These are phyloP conservation scores for Falciphora oryzae DNA, from an alignment of 2,329 filamentous ascomycete genomes.

Conservation along the genomic window DNA sequence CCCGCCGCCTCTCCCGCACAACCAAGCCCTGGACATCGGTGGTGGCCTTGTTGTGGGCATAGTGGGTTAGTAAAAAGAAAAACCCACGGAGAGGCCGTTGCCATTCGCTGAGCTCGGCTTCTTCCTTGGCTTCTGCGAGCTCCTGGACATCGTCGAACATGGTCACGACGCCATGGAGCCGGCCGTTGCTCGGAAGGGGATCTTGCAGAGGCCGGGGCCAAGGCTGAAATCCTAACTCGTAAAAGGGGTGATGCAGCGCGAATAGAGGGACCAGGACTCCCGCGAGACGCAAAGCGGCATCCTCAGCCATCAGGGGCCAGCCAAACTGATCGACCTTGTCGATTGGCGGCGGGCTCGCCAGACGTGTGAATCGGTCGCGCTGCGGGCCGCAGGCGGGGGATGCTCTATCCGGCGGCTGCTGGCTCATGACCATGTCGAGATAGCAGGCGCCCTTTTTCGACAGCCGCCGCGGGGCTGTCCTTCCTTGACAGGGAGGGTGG, in stretches of 20 bases:
- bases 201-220: not conserved
- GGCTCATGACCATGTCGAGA: conserved; percentile 5
- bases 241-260: not conserved
- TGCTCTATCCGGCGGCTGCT: not conserved
- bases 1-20: not conserved
- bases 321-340: not conserved
- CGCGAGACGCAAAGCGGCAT: not conserved
- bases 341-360: conserved; percentile 4
- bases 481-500: not conserved
- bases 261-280: not conserved
- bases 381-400: not conserved
- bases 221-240: not conserved
- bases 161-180: not conserved
- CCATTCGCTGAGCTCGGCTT: not conserved
- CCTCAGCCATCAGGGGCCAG: conserved; percentile 1
- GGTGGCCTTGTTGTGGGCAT: not conserved
- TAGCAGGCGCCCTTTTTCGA: not conserved
- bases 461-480: not conserved
- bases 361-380: not conserved
- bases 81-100: not conserved
- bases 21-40: not conserved
- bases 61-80: not conserved
- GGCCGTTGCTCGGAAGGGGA: not conserved
- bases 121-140: conserved; percentile 1
- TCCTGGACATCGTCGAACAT: conserved; percentile 3